A percentile compares a stretch with the other conserved stretches of the same genome.
Conservation (phyloP, 2,329 filamentous ascomycete genomes). For the Harringtonia aguacate region DNA sequence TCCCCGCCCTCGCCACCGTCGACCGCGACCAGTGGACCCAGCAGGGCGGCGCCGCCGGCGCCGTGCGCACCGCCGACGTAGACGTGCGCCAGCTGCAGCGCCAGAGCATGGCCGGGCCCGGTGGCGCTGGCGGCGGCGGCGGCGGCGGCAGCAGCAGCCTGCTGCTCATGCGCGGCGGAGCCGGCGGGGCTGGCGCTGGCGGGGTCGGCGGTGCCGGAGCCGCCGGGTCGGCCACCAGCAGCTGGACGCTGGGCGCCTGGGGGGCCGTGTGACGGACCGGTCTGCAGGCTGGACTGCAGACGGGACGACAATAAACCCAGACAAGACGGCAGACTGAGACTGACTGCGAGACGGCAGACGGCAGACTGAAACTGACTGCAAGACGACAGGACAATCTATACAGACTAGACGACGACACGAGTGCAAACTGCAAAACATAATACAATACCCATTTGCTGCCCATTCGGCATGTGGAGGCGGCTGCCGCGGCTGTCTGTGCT, state of each 20-base stretch:
- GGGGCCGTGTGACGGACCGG: constrained; percentile 26
- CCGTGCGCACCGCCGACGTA: constrained; percentile 47
- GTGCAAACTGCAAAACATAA: too few relatives aligned
- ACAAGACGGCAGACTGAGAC: too few relatives aligned
- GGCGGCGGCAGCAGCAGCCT: constrained; percentile 3
- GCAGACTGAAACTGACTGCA: too few relatives aligned
- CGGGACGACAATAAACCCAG: too few relatives aligned
- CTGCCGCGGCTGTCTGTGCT: too few relatives aligned
- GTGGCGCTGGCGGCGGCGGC: constrained; percentile 24
- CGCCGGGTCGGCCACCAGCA: constrained; percentile 24
- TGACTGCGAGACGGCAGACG: too few relatives aligned
- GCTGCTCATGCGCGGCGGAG: constrained; percentile 9
- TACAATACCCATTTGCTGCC: too few relatives aligned
- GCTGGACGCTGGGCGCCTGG: constrained; percentile 55
- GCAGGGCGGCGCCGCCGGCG: constrained; percentile 51
- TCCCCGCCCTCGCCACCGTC: constrained; percentile 57
- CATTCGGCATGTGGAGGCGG: too few relatives aligned
- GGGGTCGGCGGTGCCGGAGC: too few relatives aligned
- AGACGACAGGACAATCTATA: too few relatives aligned
- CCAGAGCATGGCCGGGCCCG: constrained; percentile 52
- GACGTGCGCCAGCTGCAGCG: constrained; percentile 45
- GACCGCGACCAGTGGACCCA: constrained; percentile 63
- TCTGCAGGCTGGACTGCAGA: not conserved
- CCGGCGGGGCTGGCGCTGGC: not conserved
- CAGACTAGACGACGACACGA: too few relatives aligned